These are phyloP conservation scores for Warburgia ugandensis DNA, from an alignment of 164 flowering plant genomes.

Conservation along the genomic window DNA sequence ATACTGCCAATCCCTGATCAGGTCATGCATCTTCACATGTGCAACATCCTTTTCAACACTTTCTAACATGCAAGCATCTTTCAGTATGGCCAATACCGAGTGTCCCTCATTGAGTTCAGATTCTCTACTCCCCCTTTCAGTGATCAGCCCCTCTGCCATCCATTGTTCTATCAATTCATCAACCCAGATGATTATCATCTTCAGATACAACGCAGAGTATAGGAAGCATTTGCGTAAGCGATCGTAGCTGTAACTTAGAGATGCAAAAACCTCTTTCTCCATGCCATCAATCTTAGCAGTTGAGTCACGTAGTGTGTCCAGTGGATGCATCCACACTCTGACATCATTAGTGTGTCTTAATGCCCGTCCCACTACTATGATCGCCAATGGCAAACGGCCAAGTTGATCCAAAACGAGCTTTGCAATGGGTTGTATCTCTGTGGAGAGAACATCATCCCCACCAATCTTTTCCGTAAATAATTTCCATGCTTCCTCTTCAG, in stretches of 20 bases:
- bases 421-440: conserved; percentile 5
- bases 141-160: conserved; percentile 19
- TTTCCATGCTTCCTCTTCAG: conserved; percentile 10
- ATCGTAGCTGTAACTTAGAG: conserved; percentile 7
- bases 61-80: conserved; percentile 15
- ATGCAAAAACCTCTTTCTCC: conserved; percentile 6
- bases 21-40: conserved; percentile 32
- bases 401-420: conserved; percentile 2
- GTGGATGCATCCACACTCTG: conserved; percentile 9
- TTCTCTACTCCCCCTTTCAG: conserved; percentile 8
- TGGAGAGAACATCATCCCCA: background rate
- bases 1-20: conserved; percentile 27
- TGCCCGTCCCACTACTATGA: conserved; percentile 9
- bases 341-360: conserved; percentile 3
- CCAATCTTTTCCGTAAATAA: conserved; percentile 9
- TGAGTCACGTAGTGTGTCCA: conserved; percentile 4
- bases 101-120: conserved; percentile 16
- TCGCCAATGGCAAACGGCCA: conserved; percentile 9
- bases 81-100: conserved; percentile 16
- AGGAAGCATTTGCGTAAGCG: conserved; percentile 7
- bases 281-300: background rate
- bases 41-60: background rate
- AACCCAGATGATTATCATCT: background rate
- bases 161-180: conserved; percentile 12
- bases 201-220: conserved; percentile 13